Percentiles rank a stretch among this genome's conserved stretches.
phyloP scores from a whole-genome alignment of 495 filamentous ascomycete genomes.

The Penicillium lagena region DNA sequence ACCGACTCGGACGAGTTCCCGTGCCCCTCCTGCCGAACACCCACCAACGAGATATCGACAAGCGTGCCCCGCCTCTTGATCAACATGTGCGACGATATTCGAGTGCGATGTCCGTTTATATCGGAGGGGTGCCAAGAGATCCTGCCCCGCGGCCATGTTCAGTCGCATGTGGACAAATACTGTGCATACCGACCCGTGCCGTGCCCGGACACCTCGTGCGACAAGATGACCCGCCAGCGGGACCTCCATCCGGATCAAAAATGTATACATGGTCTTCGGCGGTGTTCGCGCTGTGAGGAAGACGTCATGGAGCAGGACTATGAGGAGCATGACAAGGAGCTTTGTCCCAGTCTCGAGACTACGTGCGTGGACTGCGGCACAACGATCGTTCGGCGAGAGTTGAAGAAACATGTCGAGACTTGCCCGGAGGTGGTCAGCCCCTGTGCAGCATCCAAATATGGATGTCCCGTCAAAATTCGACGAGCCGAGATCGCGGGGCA shows the following conservation, averaged over 20 bases:
- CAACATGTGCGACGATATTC: slow-evolving; percentile 69
- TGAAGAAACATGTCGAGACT: slow-evolving; percentile 42
- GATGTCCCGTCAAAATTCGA: slow-evolving; percentile 47
- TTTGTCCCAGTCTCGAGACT: slow-evolving; percentile 44
- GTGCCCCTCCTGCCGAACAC: slow-evolving; percentile 42
- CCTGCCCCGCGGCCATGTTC: slow-evolving; percentile 59
- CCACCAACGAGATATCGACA: slow-evolving; percentile 26
- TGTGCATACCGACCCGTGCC: slow-evolving; percentile 61
- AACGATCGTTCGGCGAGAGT: slow-evolving; percentile 39
- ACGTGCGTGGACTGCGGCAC: slow-evolving; percentile 48
- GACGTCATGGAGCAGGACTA: slow-evolving; percentile 53
- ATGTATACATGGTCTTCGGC: slow-evolving; percentile 51
- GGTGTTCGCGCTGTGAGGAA: slow-evolving; percentile 48
- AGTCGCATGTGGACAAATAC: slow-evolving; percentile 68
- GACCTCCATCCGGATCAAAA: slow-evolving; percentile 28
- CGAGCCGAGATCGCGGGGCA: slow-evolving; percentile 47
- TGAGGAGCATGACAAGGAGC: slow-evolving; percentile 44
- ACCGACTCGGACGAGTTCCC: slow-evolving; percentile 34
- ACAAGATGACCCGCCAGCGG: slow-evolving; percentile 45
- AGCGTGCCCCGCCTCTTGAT: slow-evolving; percentile 48
- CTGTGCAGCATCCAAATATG: slow-evolving; percentile 50
- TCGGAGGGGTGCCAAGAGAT: slow-evolving; percentile 56
- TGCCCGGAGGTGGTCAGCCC: slow-evolving; percentile 49
- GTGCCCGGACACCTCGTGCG: slow-evolving; percentile 49
- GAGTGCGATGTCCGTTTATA: slow-evolving; percentile 63